Evolutionary conservation across 2,329 filamentous ascomycete genomes (phyloP).

Genomic region (Ceratocystis harringtonii): DNA sequence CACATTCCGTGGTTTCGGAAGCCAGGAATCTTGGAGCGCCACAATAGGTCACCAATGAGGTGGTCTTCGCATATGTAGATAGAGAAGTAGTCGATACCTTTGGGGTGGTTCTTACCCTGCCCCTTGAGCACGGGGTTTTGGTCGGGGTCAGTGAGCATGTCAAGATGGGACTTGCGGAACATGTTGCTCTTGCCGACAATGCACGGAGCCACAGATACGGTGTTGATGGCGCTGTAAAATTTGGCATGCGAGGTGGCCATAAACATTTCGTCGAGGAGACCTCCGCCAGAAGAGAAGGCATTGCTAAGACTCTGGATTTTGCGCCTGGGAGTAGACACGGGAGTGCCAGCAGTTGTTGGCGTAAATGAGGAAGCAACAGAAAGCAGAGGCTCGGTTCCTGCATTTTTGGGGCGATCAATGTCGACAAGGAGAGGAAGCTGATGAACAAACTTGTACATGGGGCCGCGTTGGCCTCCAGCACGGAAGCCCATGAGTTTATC

Average conservation of each 20-base stretch:
- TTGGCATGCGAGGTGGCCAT: slow-evolving; percentile 89
- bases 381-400: slow-evolving; percentile 17
- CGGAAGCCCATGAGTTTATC: slow-evolving; percentile 63
- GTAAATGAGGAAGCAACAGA: background rate
- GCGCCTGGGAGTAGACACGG: background rate
- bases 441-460: slow-evolving; percentile 77
- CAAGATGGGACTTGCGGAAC: slow-evolving; percentile 85
- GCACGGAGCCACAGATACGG: slow-evolving; percentile 77
- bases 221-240: slow-evolving; percentile 96
- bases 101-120: slow-evolving; percentile 25
- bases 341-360: slow-evolving; percentile 1
- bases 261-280: slow-evolving; percentile 84
- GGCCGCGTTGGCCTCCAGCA: slow-evolving; percentile 32
- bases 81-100: slow-evolving; percentile 84
- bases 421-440: slow-evolving; percentile 87
- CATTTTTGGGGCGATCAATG: slow-evolving; percentile 25
- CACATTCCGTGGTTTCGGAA: slow-evolving; percentile 71
- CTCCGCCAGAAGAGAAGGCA: slow-evolving; percentile 43
- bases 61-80: slow-evolving; percentile 97
- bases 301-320: slow-evolving; percentile 20
- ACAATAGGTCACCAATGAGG: slow-evolving; percentile 81
- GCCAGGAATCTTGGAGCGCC: slow-evolving; percentile 50
- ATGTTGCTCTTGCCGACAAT: slow-evolving; percentile 96
- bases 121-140: slow-evolving; percentile 29
- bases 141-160: slow-evolving; percentile 47